Base-by-base conservation (phyloP, 78 protist genomes). In the Speleostelium caveatum region DNA sequence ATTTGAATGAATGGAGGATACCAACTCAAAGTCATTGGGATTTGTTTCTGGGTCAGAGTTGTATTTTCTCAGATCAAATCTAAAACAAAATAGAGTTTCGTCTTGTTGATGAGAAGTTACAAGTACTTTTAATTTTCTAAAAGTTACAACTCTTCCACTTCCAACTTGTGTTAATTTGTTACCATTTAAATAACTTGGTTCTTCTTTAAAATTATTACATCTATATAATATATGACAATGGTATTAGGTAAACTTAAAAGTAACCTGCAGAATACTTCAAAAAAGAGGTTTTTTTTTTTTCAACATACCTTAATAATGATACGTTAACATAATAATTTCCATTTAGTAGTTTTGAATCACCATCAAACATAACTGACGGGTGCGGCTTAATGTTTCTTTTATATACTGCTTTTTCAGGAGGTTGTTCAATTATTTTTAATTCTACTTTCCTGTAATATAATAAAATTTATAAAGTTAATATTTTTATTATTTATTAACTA, bases 391-490 rank as follows among this genome's bases (percentile, higher is more conserved):
- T 49, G 69, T 93, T 93, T 69, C 96, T 35, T 55, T 71, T 86
- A 68, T 93, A 93, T 26, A 93, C 93, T 21, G 91, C 91, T 69
- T 69, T 86, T 59, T 86, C 96, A 16, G 96, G 93, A 28, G 96
- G 96, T 73, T 93, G 93, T 45, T 93, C 96, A 51, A 93, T 93
- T 28, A 93, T 77, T 67, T 73, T 73, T 17, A 92, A 7, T 35
- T 86, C 76, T 36, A 91, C 55, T 63, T 30, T 33, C 28, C 73
- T 71, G 39, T 35, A 33, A 22, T n/a, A n/a, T n/a, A n/a, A n/a
- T n/a, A n/a, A n/a, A n/a, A 21, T 21, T 59, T 21, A 59, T 59
- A n/a, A n/a, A 8, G 4, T 33, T 32, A 16, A 65, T 39, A 65
- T 35, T 65, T 65, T 65, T 33, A 17, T 33, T 65, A 21, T 65